These are phyloP conservation scores for Suillus tomentosus DNA, from an alignment of 768 basidiomycete species.

Conservation along the genomic window DNA sequence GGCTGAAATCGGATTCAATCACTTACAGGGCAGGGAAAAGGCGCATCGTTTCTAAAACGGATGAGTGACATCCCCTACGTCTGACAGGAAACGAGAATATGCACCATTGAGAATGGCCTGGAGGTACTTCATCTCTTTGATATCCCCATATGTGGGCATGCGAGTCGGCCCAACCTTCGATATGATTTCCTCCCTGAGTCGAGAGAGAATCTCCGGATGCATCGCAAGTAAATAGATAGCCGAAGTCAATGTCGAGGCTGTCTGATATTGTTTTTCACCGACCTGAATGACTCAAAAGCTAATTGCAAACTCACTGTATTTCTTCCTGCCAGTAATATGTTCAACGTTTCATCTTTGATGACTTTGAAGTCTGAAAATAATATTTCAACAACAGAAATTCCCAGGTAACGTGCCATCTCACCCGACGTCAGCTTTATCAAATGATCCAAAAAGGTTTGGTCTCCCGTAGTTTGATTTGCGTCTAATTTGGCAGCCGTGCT, in stretches of 20 bases:
- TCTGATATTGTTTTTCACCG: slow-evolving; percentile 28
- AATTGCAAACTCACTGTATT: slow-evolving; percentile 37
- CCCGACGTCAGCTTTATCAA: slow-evolving; percentile 41
- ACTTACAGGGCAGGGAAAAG: slow-evolving; percentile 36
- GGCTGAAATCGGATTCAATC: not conserved
- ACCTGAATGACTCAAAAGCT: not conserved
- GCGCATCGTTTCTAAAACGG: slow-evolving; percentile 31
- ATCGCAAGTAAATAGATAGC: slow-evolving; percentile 48
- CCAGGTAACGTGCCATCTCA: slow-evolving; percentile 13
- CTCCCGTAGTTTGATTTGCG: slow-evolving; percentile 25
- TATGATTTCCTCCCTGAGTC: slow-evolving; percentile 45
- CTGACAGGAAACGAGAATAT: slow-evolving; percentile 6
- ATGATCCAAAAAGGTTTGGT: slow-evolving; percentile 44
- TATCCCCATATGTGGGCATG: slow-evolving; percentile 41
- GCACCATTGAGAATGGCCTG: slow-evolving; percentile 47
- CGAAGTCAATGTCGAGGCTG: slow-evolving; percentile 45
- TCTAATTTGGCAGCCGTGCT: slow-evolving; percentile 14
- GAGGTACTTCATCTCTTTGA: slow-evolving; percentile 45
- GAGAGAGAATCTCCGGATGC: slow-evolving; percentile 41
- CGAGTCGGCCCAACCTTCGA: slow-evolving; percentile 35
- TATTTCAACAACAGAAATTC: not conserved
- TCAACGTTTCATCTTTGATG: slow-evolving; percentile 44
- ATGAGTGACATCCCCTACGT: not conserved
- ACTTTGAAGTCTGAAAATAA: slow-evolving; percentile 28
- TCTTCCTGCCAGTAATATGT: slow-evolving; percentile 46